Evolutionary conservation across 306 rosid species (phyloP).

Genomic region (Styphnolobium japonicum): DNA sequence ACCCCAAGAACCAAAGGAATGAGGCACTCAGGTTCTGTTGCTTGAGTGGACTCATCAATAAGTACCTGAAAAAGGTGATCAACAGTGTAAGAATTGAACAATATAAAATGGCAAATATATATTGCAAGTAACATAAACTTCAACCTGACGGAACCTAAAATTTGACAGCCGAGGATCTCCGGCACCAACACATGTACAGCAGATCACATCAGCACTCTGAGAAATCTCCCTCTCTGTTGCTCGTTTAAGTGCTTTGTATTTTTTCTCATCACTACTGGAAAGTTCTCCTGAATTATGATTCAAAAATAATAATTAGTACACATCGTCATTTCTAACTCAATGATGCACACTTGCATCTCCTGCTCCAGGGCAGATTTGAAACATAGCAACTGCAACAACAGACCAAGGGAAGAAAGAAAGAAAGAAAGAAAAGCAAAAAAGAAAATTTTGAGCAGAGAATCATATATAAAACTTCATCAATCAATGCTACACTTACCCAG

Average conservation of each 20-base stretch:
- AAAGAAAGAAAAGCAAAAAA: not conserved
- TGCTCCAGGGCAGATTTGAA: not conserved
- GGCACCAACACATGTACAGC: slow-evolving; percentile 99
- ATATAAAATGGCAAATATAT: not conserved
- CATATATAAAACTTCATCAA: not conserved
- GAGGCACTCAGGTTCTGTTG: slow-evolving; percentile 98
- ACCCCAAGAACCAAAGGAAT: slow-evolving; percentile 99
- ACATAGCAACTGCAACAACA: not conserved
- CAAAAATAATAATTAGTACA: not conserved
- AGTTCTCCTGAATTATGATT: slow-evolving; percentile 66
- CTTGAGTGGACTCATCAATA: slow-evolving; percentile 99
- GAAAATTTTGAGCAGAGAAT: not conserved
- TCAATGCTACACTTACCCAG: not conserved
- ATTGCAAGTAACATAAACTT: slow-evolving; percentile 11
- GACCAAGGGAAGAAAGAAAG: too few relatives aligned
- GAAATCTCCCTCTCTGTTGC: slow-evolving; percentile 99
- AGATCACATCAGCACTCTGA: slow-evolving; percentile 99
- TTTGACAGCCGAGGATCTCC: slow-evolving; percentile 97
- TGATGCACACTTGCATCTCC: not conserved
- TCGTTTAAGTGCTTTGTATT: slow-evolving; percentile 94
- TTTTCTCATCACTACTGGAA: slow-evolving; percentile 98
- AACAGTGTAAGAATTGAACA: slow-evolving; percentile 23
- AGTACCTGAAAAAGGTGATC: slow-evolving; percentile 61
- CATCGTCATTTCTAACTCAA: not conserved
- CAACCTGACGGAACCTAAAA: slow-evolving; percentile 99